Percentiles rank a stretch among this genome's conserved stretches.
phyloP scores from a whole-genome alignment of 352 stramenopile species.

The Phytophthora agathidicida region DNA sequence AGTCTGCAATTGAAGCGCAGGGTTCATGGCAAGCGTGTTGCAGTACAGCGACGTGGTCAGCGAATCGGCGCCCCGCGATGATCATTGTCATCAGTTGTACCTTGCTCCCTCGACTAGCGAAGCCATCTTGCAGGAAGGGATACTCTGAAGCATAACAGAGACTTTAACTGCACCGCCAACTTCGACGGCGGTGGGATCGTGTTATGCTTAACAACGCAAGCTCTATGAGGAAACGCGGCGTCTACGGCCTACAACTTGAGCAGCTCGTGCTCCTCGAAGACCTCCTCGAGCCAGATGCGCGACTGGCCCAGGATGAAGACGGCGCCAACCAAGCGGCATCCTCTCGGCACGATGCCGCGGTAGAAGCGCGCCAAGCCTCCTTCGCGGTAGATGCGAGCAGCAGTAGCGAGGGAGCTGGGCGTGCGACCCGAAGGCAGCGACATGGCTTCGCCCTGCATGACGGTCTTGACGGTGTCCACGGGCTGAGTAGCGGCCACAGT shows the following conservation, averaged over 20 bases:
- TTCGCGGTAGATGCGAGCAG: constrained; percentile 51
- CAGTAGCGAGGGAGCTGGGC: constrained; percentile 48
- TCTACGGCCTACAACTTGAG: constrained; percentile 42
- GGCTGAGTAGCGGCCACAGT: constrained; percentile 82
- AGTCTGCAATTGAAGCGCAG: constrained; percentile 13
- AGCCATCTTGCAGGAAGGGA: no score
- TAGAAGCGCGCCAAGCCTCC: constrained; percentile 69
- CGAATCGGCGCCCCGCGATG: constrained; percentile 16
- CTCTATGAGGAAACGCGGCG: constrained; percentile 15
- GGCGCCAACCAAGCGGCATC: constrained; percentile 78
- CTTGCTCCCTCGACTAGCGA: constrained; percentile 15
- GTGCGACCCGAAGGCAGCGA: constrained; percentile 39
- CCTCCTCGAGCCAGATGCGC: constrained; percentile 70
- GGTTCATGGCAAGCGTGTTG: background rate
- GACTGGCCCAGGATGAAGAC: constrained; percentile 86
- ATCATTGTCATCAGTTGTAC: constrained; percentile 9
- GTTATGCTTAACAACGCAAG: constrained; percentile 9
- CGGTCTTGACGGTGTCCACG: constrained; percentile 85
- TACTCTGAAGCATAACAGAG: background rate
- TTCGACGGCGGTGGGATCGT: constrained; percentile 3
- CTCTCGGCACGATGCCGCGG: constrained; percentile 72
- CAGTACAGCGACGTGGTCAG: background rate
- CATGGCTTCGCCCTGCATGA: constrained; percentile 84
- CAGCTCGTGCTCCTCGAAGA: constrained; percentile 70
- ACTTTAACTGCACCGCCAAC: background rate